Percentiles rank a stretch among this genome's conserved stretches.
phyloP scores from a whole-genome alignment of 2,329 filamentous ascomycete genomes.

The Curvularia sp. region DNA sequence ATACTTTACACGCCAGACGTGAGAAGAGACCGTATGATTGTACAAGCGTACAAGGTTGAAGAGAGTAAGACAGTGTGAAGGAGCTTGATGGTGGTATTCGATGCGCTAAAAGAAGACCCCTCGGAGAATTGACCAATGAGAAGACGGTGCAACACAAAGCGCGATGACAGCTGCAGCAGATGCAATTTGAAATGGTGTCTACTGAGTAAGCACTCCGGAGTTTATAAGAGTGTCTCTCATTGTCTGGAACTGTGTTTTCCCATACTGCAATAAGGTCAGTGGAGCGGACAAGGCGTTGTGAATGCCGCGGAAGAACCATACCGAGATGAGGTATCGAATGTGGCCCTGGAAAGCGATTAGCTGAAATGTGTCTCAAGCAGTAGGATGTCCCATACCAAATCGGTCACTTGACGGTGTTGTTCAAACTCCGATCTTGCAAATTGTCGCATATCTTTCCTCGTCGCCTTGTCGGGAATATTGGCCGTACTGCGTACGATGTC shows the following conservation, averaged over 20 bases:
- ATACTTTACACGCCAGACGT: background rate
- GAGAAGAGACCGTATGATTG: background rate
- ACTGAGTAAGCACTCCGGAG: conserved; percentile 40
- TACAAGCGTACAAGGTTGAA: background rate
- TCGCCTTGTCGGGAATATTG: conserved; percentile 40
- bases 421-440: conserved; percentile 60
- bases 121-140: conserved; percentile 23
- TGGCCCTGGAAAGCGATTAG: conserved; percentile 47
- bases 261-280: conserved; percentile 43
- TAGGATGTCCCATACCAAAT: conserved; percentile 50
- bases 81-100: conserved; percentile 8
- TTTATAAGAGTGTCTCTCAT: conserved; percentile 54
- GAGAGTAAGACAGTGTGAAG: conserved; percentile 2
- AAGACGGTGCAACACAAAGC: background rate
- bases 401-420: conserved; percentile 55
- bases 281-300: background rate
- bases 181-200: conserved; percentile 5
- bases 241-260: conserved; percentile 60
- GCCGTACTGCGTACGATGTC: conserved; percentile 56
- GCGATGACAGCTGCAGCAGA: conserved; percentile 10
- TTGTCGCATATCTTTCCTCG: conserved; percentile 54
- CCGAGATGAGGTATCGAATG: conserved; percentile 59
- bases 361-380: no score
- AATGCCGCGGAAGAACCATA: conserved; percentile 28
- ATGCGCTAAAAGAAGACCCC: conserved; percentile 27